Evolutionary conservation across 2,329 filamentous ascomycete genomes (phyloP).

Genomic region (Pseudocercospora crystallina): DNA sequence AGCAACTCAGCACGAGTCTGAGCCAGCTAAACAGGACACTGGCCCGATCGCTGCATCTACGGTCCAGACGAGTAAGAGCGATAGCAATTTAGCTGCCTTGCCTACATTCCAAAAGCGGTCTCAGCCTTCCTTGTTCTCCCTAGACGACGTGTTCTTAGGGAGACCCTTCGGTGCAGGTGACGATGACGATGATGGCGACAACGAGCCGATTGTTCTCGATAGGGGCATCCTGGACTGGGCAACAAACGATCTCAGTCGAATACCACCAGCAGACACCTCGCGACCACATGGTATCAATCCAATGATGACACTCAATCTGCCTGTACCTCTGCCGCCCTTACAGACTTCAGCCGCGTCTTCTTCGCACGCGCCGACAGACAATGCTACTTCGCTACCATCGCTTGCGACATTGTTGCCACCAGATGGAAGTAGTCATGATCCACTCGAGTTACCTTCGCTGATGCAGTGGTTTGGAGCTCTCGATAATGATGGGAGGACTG

Average conservation of each 20-base stretch:
- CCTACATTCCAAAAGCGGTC: background rate
- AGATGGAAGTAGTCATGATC: slow-evolving; percentile 18
- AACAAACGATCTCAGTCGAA: slow-evolving; percentile 6
- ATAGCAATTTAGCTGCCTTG: too few relatives aligned
- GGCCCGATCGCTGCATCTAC: background rate
- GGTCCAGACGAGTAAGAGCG: too few relatives aligned
- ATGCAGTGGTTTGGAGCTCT: slow-evolving; percentile 24
- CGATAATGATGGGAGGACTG: slow-evolving; percentile 1
- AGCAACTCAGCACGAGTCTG: too few relatives aligned
- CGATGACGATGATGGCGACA: slow-evolving; percentile 24
- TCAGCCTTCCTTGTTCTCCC: slow-evolving; percentile 24
- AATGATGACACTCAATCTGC: slow-evolving; percentile 28
- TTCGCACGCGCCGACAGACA: slow-evolving; percentile 14
- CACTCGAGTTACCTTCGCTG: slow-evolving; percentile 32
- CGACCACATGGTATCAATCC: slow-evolving; percentile 27
- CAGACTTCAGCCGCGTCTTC: too few relatives aligned
- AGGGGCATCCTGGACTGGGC: slow-evolving; percentile 38
- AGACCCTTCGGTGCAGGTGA: slow-evolving; percentile 19
- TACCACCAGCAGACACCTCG: background rate
- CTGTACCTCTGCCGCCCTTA: slow-evolving; percentile 24
- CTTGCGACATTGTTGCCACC: slow-evolving; percentile 14
- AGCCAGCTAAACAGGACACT: too few relatives aligned
- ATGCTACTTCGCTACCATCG: slow-evolving; percentile 16
- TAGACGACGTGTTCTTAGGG: slow-evolving; percentile 33
- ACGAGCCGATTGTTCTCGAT: slow-evolving; percentile 35